A percentile compares a stretch with the other conserved stretches of the same genome.
These are phyloP conservation scores for Kondoa malvinella DNA, from an alignment of 768 basidiomycete genomes.

Conservation along the genomic window DNA sequence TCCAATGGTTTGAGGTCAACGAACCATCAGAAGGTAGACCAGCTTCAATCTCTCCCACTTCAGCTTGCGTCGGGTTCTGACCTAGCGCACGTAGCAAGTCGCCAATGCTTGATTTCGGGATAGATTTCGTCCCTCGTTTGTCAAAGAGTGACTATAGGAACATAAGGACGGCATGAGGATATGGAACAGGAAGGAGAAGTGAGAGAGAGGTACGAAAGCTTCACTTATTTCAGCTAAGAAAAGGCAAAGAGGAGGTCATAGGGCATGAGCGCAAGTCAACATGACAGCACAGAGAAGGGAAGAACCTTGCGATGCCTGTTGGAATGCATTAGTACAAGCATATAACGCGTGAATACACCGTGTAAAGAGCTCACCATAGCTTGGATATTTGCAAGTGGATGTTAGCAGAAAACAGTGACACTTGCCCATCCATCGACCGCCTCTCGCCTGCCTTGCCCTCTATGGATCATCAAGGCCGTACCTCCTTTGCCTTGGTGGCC, in stretches of 20 bases:
- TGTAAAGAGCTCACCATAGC: not conserved
- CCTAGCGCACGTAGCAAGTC: conserved; percentile 85
- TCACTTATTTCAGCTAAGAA: conserved; percentile 17
- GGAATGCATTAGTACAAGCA: not conserved
- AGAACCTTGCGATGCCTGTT: conserved; percentile 3
- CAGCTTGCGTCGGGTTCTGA: conserved; percentile 98
- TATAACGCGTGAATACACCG: not conserved
- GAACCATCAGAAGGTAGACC: conserved; percentile 60
- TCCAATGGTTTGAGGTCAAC: conserved; percentile 18
- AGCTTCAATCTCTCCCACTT: conserved; percentile 65
- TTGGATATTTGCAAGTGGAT: not conserved
- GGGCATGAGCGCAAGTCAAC: conserved; percentile 3
- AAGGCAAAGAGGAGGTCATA: no score
- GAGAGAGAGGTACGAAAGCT: conserved; percentile 11
- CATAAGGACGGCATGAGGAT: conserved; percentile 46
- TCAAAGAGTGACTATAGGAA: conserved; percentile 54
- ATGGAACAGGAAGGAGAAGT: conserved; percentile 41
- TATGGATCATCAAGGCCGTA: not conserved
- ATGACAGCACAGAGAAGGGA: not conserved
- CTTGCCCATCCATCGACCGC: not conserved
- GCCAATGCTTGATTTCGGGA: conserved; percentile 72
- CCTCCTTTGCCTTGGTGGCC: not conserved
- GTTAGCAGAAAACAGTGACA: not conserved
- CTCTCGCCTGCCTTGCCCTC: not conserved
- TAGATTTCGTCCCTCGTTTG: conserved; percentile 80